These are phyloP conservation scores for Pestalotiopsis fici DNA, from an alignment of 2,329 filamentous ascomycete species.

Conservation along the genomic window DNA sequence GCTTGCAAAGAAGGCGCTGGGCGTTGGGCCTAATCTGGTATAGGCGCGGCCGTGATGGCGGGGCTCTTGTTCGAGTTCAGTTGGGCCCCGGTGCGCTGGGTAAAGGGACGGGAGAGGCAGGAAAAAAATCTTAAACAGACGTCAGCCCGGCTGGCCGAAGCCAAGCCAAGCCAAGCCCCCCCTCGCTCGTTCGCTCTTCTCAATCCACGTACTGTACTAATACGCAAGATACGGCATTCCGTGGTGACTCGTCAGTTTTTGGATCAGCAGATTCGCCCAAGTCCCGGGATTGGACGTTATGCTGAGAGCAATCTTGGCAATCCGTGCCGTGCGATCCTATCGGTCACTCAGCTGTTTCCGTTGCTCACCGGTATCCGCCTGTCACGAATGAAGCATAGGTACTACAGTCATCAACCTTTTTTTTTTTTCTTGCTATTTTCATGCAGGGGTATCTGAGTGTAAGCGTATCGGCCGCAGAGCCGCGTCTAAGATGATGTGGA, in stretches of 20 bases:
- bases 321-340: background rate
- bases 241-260: background rate
- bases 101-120: background rate
- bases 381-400: background rate
- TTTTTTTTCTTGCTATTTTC: background rate
- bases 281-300: background rate
- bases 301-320: background rate
- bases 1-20: background rate
- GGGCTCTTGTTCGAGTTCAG: background rate
- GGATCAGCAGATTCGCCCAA: background rate
- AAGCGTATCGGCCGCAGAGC: background rate
- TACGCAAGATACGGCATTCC: background rate
- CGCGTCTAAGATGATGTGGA: background rate
- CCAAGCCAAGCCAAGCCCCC: background rate
- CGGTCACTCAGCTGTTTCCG: background rate
- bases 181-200: background rate
- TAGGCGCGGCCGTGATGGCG: background rate
- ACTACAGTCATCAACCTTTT: background rate
- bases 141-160: constrained; percentile 1
- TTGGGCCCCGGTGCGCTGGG: background rate
- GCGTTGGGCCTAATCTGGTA: background rate
- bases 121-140: constrained; percentile 3
- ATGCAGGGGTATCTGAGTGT: background rate
- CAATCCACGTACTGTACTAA: background rate
- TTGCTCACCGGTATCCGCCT: background rate